phyloP scores from a whole-genome alignment of 352 stramenopile genomes.

The Globisporangium polare region DNA sequence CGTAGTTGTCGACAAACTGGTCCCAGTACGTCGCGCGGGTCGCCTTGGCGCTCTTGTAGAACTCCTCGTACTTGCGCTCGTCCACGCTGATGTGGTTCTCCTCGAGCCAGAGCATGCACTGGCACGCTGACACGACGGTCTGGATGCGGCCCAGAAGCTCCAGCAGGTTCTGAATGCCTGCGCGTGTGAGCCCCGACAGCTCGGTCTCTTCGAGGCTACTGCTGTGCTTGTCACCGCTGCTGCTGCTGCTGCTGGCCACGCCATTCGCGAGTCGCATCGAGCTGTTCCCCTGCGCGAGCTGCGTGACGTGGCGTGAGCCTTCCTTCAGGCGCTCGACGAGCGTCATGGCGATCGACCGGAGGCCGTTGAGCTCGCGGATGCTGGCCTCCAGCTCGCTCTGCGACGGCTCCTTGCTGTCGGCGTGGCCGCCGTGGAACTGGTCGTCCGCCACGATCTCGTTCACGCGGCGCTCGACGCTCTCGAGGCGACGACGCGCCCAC shows the following conservation, averaged over 20 bases:
- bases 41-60: constrained; percentile 61
- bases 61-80: constrained; percentile 45
- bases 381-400: constrained; percentile 39
- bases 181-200: constrained; percentile 53
- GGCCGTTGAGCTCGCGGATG: constrained; percentile 59
- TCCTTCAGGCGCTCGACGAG: constrained; percentile 68
- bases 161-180: constrained; percentile 62
- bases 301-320: constrained; percentile 41
- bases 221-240: constrained; percentile 7
- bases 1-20: constrained; percentile 69
- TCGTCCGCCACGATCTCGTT: constrained; percentile 51
- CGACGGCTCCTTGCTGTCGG: constrained; percentile 18
- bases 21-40: constrained; percentile 51
- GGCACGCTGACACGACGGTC: constrained; percentile 43
- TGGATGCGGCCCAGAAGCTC: constrained; percentile 67
- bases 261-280: constrained; percentile 23
- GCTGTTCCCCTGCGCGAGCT: constrained; percentile 21
- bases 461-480: constrained; percentile 46
- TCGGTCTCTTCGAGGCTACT: constrained; percentile 60
- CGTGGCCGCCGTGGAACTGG: constrained; percentile 33
- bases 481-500: constrained; percentile 57
- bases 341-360: constrained; percentile 64
- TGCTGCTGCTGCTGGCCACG: constrained; percentile 10
- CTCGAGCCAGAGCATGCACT: constrained; percentile 66
- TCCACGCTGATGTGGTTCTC: constrained; percentile 49